These are phyloP conservation scores for Globisporangium nunn DNA, from an alignment of 352 stramenopile species.

Conservation along the genomic window DNA sequence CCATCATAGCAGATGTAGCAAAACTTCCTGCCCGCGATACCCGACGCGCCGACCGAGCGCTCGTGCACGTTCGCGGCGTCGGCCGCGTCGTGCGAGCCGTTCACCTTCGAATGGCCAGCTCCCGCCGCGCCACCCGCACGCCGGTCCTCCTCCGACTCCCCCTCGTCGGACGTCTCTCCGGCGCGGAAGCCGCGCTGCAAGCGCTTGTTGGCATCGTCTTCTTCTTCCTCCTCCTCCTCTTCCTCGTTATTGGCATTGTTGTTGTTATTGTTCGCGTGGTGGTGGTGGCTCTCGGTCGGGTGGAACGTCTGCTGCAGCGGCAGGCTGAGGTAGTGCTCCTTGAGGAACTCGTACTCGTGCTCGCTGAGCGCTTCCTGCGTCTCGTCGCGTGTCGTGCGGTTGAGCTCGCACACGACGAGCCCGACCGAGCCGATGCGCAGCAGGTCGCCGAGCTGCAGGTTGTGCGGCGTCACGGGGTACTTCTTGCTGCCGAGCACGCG, in stretches of 20 bases:
- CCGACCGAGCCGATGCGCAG: slow-evolving; percentile 88
- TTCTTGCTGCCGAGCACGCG: slow-evolving; percentile 86
- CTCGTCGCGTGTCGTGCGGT: slow-evolving; percentile 59
- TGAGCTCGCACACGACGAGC: slow-evolving; percentile 88
- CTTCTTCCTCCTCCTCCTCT: slow-evolving; percentile 20
- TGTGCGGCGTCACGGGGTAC: slow-evolving; percentile 70
- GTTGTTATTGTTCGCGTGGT: background rate
- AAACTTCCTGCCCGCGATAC: slow-evolving; percentile 47
- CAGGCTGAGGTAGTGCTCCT: slow-evolving; percentile 83
- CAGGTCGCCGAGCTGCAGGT: slow-evolving; percentile 73
- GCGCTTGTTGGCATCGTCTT: slow-evolving; percentile 19
- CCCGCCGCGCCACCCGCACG: slow-evolving; percentile 16
- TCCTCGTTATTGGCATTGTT: slow-evolving; percentile 31
- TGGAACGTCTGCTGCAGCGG: slow-evolving; percentile 81
- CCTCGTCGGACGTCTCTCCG: slow-evolving; percentile 71
- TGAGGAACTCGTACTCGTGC: slow-evolving; percentile 82
- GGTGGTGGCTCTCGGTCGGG: slow-evolving; percentile 25
- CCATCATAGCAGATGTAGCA: slow-evolving; percentile 94
- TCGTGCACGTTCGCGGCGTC: slow-evolving; percentile 11
- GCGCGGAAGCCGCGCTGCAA: slow-evolving; percentile 6
- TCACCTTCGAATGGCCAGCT: slow-evolving; percentile 12
- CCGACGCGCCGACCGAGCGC: slow-evolving; percentile 36
- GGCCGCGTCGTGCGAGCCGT: slow-evolving; percentile 8
- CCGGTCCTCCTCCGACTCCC: slow-evolving; percentile 70
- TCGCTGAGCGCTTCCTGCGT: slow-evolving; percentile 73